Percentiles rank a stretch among this genome's conserved stretches.
phyloP scores from a whole-genome alignment of 2,329 filamentous ascomycete genomes.

The Aspergillus terreus region DNA sequence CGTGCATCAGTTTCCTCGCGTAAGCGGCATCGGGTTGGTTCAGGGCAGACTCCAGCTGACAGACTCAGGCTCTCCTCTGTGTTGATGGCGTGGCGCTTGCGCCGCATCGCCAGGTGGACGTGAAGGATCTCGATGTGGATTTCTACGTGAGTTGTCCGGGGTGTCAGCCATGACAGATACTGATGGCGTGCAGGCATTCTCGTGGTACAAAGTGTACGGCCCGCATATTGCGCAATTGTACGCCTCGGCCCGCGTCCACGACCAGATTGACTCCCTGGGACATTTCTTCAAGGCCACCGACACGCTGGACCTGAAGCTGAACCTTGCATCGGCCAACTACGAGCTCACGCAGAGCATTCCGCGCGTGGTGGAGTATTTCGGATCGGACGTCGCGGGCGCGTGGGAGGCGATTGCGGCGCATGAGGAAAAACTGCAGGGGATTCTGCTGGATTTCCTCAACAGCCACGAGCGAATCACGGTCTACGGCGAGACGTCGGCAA shows the following conservation, averaged over 20 bases:
- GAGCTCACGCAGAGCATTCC: conserved; percentile 65
- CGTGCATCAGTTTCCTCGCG: conserved; percentile 43
- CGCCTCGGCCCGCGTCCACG: conserved; percentile 55
- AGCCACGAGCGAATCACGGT: conserved; percentile 53
- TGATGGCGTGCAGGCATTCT: conserved; percentile 49
- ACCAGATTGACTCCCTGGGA: conserved; percentile 54
- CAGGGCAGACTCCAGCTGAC: not conserved
- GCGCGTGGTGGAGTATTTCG: conserved; percentile 59
- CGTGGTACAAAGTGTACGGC: conserved; percentile 80
- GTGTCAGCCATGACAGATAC: not conserved
- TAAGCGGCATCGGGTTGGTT: conserved; percentile 4
- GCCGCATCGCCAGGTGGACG: conserved; percentile 67
- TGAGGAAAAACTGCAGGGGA: conserved; percentile 57
- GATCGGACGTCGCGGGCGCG: conserved; percentile 29
- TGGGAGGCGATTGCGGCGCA: conserved; percentile 57
- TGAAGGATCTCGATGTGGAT: conserved; percentile 65
- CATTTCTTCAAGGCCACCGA: conserved; percentile 64
- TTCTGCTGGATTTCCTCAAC: conserved; percentile 58
- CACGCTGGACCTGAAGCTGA: conserved; percentile 64
- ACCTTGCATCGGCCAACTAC: conserved; percentile 66
- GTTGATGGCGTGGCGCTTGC: conserved; percentile 76
- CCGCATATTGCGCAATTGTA: conserved; percentile 72
- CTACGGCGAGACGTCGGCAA: conserved; percentile 53
- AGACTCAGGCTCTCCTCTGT: conserved; percentile 54
- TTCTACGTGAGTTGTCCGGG: conserved; percentile 54